Percentiles rank a stretch among this genome's conserved stretches.
phyloP scores from a whole-genome alignment of 1,139 yeast genomes.

The Pichia sp. region DNA sequence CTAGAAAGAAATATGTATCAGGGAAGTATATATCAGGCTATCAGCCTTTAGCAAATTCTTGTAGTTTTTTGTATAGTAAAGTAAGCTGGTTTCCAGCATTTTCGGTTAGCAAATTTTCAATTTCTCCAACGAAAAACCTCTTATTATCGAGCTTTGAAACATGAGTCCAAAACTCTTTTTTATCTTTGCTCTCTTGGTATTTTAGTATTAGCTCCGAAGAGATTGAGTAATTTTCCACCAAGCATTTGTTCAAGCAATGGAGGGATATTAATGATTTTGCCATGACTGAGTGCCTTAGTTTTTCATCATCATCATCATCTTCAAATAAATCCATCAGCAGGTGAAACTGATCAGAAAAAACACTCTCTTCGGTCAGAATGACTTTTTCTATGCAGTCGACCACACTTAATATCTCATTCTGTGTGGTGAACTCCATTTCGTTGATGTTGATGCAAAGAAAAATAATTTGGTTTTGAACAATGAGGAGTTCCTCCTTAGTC shows the following conservation, averaged over 20 bases:
- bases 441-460: slow-evolving; percentile 42
- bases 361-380: slow-evolving; percentile 35
- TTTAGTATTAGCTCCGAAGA: slow-evolving; percentile 26
- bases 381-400: slow-evolving; percentile 26
- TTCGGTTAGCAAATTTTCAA: slow-evolving; percentile 9
- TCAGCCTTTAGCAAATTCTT: slow-evolving; percentile 5
- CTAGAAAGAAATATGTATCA: background rate
- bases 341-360: slow-evolving; percentile 27
- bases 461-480: slow-evolving; percentile 32
- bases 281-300: slow-evolving; percentile 21
- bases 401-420: slow-evolving; percentile 39
- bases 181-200: slow-evolving; percentile 18
- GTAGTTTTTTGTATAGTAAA: slow-evolving; percentile 11
- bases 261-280: slow-evolving; percentile 29
- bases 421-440: slow-evolving; percentile 34
- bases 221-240: slow-evolving; percentile 30
- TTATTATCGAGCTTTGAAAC: background rate
- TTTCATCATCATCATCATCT: slow-evolving; percentile 20
- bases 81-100: slow-evolving; percentile 7
- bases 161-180: slow-evolving; percentile 10
- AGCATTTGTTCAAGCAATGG: slow-evolving; percentile 25
- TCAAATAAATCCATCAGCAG: slow-evolving; percentile 21
- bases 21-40: background rate
- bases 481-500: slow-evolving; percentile 40
- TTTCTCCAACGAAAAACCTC: slow-evolving; percentile 12